Evolutionary conservation across 345 rosid genomes (phyloP), one percentile per base, ranked within the genome.

Genomic region (Ceriops decandra): DNA sequence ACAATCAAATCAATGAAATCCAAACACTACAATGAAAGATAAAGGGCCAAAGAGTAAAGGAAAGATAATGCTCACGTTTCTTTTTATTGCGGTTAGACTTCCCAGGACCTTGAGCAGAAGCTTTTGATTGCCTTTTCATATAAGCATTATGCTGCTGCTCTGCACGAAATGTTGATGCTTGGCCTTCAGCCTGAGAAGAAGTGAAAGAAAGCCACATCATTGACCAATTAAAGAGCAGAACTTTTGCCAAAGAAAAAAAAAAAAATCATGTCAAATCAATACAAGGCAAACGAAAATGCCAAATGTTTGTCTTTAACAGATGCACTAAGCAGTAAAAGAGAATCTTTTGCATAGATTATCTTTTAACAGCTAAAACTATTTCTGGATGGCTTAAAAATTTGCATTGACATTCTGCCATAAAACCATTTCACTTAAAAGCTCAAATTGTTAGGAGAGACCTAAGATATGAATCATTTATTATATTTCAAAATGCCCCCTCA

Each of bases 61-160:
- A 36, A 33, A 27, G 33, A 66, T 58, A 73, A 61, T 26, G 62
- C 87, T 84, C 70, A 84, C 86, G 68, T 65, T 81, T 86, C 67
- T 53, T 68, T 73, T 78, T 83, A 64, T 83, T 82, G 9, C 57
- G 32, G 66, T 70, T 62, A 60, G 68, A 35, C 68, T 80, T 88
- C 66, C 71, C 64, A 59, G 70, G 57, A 67, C 13, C 76, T 66
- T 16, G 82, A 68, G 81, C 65, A 52, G 75, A 71, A 76, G 69
- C 36, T 73, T 78, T 82, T 52, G 67, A 10, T 64, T 30, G 64
- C 42, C 52, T 66, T 59, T 76, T 85, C 63, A 57, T 57, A 52
- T 63, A 69, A 46, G 64, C 16, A 42, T 66, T 66, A 36, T 69
- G 56, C 42, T 62, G 58, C 63, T 68, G 64, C 57, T 71, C 60